Conservation (phyloP, 169 alveolate species). For the Eimeria sp. region DNA sequence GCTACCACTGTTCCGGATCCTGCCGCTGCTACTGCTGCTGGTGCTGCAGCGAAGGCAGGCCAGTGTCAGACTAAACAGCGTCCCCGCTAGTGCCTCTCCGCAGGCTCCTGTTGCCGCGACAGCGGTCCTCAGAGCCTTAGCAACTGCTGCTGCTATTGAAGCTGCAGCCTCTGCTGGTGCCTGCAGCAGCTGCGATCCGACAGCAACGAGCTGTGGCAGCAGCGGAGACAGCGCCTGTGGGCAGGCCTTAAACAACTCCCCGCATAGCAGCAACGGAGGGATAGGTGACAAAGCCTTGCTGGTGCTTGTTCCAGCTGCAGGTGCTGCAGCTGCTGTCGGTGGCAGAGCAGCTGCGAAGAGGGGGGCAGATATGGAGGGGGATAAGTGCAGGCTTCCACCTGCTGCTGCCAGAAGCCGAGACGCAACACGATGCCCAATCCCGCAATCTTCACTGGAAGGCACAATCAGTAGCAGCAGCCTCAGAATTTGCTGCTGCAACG, state of each 20-base stretch:
- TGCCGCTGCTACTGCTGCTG: background rate
- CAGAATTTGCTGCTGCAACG: constrained; percentile 54
- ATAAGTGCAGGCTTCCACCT: constrained; percentile 19
- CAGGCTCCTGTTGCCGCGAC: constrained; percentile 66
- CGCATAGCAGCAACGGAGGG: constrained; percentile 61
- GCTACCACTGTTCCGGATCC: constrained; percentile 17
- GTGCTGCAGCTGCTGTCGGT: background rate
- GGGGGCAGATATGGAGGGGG: background rate
- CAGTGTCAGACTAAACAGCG: background rate
- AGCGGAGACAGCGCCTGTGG: constrained; percentile 59
- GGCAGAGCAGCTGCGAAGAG: constrained; percentile 25
- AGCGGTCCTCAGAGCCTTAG: constrained; percentile 52
- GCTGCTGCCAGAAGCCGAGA: constrained; percentile 61
- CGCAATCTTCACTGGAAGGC: background rate
- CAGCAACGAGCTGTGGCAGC: constrained; percentile 52
- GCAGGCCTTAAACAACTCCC: constrained; percentile 48
- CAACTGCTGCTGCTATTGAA: constrained; percentile 56
- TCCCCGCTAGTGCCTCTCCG: constrained; percentile 45
- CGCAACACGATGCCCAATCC: constrained; percentile 50
- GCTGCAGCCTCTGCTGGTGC: background rate
- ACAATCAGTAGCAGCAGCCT: constrained; percentile 45
- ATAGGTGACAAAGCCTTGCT: constrained; percentile 19
- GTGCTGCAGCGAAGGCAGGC: constrained; percentile 53
- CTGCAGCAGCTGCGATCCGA: constrained; percentile 44
- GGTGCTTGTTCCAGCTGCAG: constrained; percentile 19